phyloP scores from a whole-genome alignment of 208 protist species.

The Jaenimonas drosophilae region DNA sequence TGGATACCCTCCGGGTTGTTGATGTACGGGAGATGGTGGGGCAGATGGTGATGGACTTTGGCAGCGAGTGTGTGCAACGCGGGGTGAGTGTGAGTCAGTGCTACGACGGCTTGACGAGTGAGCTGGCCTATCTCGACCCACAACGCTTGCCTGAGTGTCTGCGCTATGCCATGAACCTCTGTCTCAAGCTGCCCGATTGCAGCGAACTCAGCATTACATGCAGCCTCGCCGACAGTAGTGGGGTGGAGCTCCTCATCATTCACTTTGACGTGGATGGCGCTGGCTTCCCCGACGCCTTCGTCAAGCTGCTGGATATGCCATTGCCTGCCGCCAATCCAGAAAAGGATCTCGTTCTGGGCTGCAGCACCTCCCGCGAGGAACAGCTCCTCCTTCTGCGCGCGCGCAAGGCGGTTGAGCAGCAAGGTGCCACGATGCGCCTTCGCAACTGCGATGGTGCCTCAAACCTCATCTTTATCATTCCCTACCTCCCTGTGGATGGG shows the following conservation, averaged over 20 bases:
- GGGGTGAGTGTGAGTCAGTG: conserved; percentile 51
- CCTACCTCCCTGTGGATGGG: conserved; percentile 47
- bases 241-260: conserved; percentile 75
- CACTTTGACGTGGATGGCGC: conserved; percentile 58
- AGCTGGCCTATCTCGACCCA: conserved; percentile 59
- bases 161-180: conserved; percentile 59
- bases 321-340: too few relatives aligned
- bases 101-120: conserved; percentile 50
- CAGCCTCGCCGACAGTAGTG: conserved; percentile 51
- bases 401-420: conserved; percentile 50
- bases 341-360: too few relatives aligned
- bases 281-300: conserved; percentile 34
- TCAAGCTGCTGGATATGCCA: conserved; percentile 22
- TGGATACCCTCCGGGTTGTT: conserved; percentile 56
- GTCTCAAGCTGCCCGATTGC: conserved; percentile 14
- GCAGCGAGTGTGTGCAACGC: conserved; percentile 47
- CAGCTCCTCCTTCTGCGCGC: conserved; percentile 35
- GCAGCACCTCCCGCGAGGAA: conserved; percentile 4
- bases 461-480: conserved; percentile 62
- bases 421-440: conserved; percentile 69
- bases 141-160: conserved; percentile 64
- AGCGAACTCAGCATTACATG: conserved; percentile 47
- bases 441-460: conserved; percentile 11
- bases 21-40: conserved; percentile 79
- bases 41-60: conserved; percentile 77